A percentile compares a stretch with the other conserved stretches of the same genome.
Conservation (phyloP, 352 stramenopile genomes). For the Globisporangium sylvaticum region DNA sequence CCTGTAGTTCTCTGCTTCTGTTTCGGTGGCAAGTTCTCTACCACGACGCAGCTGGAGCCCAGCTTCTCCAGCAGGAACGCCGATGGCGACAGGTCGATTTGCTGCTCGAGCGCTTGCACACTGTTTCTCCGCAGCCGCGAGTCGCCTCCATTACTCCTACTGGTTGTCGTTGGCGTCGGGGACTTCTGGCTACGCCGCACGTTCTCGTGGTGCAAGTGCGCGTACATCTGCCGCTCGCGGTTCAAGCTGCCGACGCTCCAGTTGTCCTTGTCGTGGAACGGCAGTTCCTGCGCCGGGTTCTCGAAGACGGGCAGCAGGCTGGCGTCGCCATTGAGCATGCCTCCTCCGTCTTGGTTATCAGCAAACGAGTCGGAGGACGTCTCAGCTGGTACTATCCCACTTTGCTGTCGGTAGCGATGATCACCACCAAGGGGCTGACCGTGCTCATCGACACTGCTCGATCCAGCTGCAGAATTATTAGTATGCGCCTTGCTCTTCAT, state of each 20-base stretch:
- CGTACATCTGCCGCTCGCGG: constrained; percentile 72
- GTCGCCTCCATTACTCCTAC: constrained; percentile 13
- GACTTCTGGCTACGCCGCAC: constrained; percentile 51
- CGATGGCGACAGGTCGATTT: constrained; percentile 59
- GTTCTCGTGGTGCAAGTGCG: constrained; percentile 65
- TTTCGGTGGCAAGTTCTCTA: constrained; percentile 20
- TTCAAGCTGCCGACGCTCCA: constrained; percentile 75
- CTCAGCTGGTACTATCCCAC: neutral
- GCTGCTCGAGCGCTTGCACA: constrained; percentile 26
- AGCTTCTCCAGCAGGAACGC: constrained; percentile 66
- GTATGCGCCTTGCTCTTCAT: constrained; percentile 38
- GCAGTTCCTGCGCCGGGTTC: constrained; percentile 37
- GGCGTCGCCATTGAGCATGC: neutral
- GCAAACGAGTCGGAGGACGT: neutral
- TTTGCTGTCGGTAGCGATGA: neutral
- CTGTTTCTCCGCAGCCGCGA: constrained; percentile 24
- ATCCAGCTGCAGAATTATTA: neutral
- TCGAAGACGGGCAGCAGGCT: constrained; percentile 38
- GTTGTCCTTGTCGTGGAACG: constrained; percentile 78
- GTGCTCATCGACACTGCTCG: neutral
- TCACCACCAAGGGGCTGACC: neutral
- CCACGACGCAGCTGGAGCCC: constrained; percentile 53
- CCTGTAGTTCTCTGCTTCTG: neutral
- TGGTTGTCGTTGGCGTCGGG: constrained; percentile 18
- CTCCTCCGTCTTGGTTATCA: constrained; percentile 4